These are phyloP conservation scores for Trichoderma aggressivum DNA, from an alignment of 2,329 filamentous ascomycete genomes.

Conservation along the genomic window DNA sequence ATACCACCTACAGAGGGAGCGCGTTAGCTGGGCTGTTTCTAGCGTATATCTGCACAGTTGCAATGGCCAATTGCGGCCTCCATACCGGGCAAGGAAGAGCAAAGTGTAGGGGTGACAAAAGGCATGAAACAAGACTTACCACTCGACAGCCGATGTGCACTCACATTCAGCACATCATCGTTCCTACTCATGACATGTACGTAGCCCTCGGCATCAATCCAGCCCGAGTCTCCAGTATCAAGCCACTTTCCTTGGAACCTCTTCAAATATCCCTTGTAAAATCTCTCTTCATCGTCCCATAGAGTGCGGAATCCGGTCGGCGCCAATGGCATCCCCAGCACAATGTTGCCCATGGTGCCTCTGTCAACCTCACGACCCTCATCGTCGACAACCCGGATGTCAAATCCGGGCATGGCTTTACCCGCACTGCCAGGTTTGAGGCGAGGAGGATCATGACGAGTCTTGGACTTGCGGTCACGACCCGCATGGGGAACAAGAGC, in stretches of 20 bases:
- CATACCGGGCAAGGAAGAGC: background rate
- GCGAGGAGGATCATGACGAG: constrained; percentile 43
- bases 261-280: constrained; percentile 80
- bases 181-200: constrained; percentile 61
- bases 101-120: too few relatives aligned
- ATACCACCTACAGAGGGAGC: constrained; percentile 60
- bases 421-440: constrained; percentile 85
- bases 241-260: constrained; percentile 80
- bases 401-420: constrained; percentile 88
- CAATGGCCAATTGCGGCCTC: background rate
- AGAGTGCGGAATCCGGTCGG: constrained; percentile 83
- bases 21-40: background rate
- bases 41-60: background rate
- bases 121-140: constrained; percentile 47
- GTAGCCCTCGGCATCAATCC: constrained; percentile 73
- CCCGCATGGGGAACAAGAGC: constrained; percentile 57
- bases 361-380: constrained; percentile 65
- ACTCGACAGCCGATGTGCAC: constrained; percentile 84
- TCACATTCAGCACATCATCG: constrained; percentile 95
- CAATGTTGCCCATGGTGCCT: constrained; percentile 87
- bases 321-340: constrained; percentile 75
- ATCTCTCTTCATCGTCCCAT: constrained; percentile 81
- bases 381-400: constrained; percentile 81
- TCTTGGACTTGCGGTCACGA: constrained; percentile 45
- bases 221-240: constrained; percentile 87